A percentile compares a stretch with the other conserved stretches of the same genome.
Evolutionary conservation across 768 basidiomycete species (phyloP).

Genomic region (Arthromyces matolae): DNA sequence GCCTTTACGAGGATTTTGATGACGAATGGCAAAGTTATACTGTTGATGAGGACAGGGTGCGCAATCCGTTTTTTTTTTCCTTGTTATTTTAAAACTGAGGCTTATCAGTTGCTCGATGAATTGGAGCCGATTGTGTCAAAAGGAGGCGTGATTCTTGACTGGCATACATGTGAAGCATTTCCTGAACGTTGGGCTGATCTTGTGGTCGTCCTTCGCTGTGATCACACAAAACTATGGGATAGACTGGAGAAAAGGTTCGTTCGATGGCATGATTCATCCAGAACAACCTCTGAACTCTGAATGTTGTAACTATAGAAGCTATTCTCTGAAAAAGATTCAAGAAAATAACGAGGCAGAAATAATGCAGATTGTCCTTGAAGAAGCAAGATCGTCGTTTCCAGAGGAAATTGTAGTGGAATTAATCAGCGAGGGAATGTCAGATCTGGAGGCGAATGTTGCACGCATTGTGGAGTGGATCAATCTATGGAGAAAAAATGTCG

Average conservation of each 20-base stretch:
- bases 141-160: slow-evolving; percentile 87
- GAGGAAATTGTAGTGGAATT: slow-evolving; percentile 86
- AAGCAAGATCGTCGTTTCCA: slow-evolving; percentile 84
- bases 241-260: slow-evolving; percentile 84
- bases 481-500: slow-evolving; percentile 51
- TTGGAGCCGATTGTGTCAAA: slow-evolving; percentile 65
- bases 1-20: slow-evolving; percentile 81
- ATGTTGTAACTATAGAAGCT: slow-evolving; percentile 51
- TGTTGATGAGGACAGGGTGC: slow-evolving; percentile 94
- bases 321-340: slow-evolving; percentile 89
- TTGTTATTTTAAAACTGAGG: slow-evolving; percentile 1
- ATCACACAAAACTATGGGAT: slow-evolving; percentile 86
- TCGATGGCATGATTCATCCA: not conserved
- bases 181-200: slow-evolving; percentile 97
- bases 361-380: slow-evolving; percentile 87
- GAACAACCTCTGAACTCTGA: not conserved
- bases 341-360: slow-evolving; percentile 99
- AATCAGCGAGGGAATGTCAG: slow-evolving; percentile 67
- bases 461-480: slow-evolving; percentile 88
- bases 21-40: slow-evolving; percentile 94
- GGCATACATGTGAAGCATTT: slow-evolving; percentile 92
- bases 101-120: slow-evolving; percentile 75
- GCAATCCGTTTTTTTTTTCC: slow-evolving; percentile 16
- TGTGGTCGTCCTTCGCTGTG: slow-evolving; percentile 86
- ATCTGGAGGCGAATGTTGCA: slow-evolving; percentile 83